A percentile compares a stretch with the other conserved stretches of the same genome.
These are phyloP conservation scores for Drechslera avenae DNA, from an alignment of 2,329 filamentous ascomycete genomes.

Conservation along the genomic window DNA sequence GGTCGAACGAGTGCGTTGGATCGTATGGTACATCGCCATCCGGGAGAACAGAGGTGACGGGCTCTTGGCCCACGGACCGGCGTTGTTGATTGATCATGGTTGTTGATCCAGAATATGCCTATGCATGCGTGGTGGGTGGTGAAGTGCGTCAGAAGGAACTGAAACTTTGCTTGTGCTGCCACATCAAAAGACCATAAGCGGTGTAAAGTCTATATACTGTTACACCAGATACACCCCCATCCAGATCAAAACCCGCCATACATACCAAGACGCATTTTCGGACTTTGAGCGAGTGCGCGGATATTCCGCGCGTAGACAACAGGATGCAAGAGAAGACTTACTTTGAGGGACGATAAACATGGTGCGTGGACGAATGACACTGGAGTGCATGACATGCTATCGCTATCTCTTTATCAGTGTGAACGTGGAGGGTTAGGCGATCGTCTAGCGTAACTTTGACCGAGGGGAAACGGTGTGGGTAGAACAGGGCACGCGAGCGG, in stretches of 20 bases:
- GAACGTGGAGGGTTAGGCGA: neutral
- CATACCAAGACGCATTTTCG: too few relatives aligned
- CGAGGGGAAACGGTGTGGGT: neutral
- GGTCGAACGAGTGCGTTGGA: conserved; percentile 51
- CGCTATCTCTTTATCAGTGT: conserved; percentile 1
- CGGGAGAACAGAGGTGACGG: conserved; percentile 59
- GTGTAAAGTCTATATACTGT: too few relatives aligned
- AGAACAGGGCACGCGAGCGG: conserved; percentile 1
- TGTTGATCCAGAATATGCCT: conserved; percentile 6
- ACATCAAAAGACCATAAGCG: neutral
- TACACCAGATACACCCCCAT: too few relatives aligned
- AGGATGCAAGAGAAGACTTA: too few relatives aligned
- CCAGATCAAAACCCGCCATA: too few relatives aligned
- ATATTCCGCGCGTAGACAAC: too few relatives aligned
- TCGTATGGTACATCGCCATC: conserved; percentile 57
- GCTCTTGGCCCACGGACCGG: conserved; percentile 52
- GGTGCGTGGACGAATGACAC: neutral
- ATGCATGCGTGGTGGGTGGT: conserved; percentile 1
- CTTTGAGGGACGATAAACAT: neutral
- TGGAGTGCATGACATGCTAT: neutral
- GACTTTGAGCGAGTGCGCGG: too few relatives aligned
- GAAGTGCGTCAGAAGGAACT: neutral
- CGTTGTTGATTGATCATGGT: conserved; percentile 12
- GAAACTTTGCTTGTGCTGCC: neutral
- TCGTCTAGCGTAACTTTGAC: neutral